Conservation (phyloP, 345 rosid species). For the Sonneratia caseolaris region DNA sequence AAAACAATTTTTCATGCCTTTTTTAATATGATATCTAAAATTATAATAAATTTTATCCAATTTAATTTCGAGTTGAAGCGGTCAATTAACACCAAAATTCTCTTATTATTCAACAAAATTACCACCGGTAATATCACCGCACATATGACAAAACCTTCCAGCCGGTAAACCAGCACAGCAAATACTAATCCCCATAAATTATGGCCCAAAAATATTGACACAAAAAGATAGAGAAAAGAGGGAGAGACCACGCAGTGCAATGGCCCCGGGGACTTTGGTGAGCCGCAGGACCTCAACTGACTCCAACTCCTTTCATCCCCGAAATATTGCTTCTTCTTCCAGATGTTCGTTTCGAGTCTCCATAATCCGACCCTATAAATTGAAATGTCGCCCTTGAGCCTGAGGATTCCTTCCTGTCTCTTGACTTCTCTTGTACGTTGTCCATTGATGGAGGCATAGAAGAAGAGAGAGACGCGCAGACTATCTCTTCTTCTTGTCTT, state of each 20-base stretch:
- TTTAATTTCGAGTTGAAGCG: no score
- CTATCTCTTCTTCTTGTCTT: background rate
- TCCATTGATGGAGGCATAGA: constrained; percentile 1
- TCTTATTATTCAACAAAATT: no score
- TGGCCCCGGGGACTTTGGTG: constrained; percentile 15
- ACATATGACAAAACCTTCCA: no score
- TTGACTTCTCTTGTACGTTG: background rate
- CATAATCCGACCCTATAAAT: background rate
- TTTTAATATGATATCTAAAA: no score
- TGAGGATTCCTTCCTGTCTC: background rate
- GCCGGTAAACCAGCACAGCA: background rate
- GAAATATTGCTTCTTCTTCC: background rate
- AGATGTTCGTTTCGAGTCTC: background rate
- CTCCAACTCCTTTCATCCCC: constrained; percentile 6
- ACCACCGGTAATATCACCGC: no score
- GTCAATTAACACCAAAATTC: no score
- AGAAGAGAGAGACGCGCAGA: background rate
- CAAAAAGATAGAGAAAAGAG: background rate
- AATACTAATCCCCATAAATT: background rate
- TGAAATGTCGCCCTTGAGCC: background rate
- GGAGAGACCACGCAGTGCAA: background rate
- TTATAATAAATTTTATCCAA: no score
- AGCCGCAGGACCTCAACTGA: constrained; percentile 25
- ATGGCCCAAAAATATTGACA: background rate
- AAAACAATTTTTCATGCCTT: no score